Evolutionary conservation across 78 protist species (phyloP).

Genomic region (Creolimax fragrantissima): DNA sequence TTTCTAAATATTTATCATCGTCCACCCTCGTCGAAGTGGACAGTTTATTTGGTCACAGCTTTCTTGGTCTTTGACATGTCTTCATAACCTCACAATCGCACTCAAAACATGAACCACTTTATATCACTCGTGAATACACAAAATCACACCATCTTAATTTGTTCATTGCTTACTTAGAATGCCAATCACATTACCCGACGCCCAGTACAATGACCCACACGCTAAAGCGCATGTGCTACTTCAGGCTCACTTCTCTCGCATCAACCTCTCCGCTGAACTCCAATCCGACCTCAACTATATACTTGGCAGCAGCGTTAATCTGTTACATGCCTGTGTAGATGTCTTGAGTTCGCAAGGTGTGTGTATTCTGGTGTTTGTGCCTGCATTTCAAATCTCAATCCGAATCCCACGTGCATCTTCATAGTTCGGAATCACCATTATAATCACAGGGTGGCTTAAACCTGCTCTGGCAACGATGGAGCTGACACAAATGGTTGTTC

Average conservation of each 20-base stretch:
- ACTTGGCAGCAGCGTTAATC: neutral
- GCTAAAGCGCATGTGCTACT: constrained; percentile 76
- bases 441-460: constrained; percentile 53
- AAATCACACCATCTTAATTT: neutral
- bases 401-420: too few relatives aligned
- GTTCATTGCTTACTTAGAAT: constrained; percentile 41
- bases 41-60: too few relatives aligned
- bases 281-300: constrained; percentile 21
- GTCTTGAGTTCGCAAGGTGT: constrained; percentile 52
- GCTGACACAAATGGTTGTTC: constrained; percentile 82
- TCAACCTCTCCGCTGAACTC: constrained; percentile 40
- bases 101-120: too few relatives aligned
- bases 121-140: too few relatives aligned
- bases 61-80: too few relatives aligned
- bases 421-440: neutral
- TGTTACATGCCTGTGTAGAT: constrained; percentile 84
- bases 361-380: neutral
- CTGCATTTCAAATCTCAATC: neutral
- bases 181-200: constrained; percentile 47
- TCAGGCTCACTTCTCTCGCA: constrained; percentile 71
- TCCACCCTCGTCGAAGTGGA: too few relatives aligned
- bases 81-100: too few relatives aligned
- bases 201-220: constrained; percentile 52
- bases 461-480: constrained; percentile 93
- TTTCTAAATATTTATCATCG: too few relatives aligned